Conservation (phyloP, 208 protist species). For the Vickermania spadyakhi region DNA sequence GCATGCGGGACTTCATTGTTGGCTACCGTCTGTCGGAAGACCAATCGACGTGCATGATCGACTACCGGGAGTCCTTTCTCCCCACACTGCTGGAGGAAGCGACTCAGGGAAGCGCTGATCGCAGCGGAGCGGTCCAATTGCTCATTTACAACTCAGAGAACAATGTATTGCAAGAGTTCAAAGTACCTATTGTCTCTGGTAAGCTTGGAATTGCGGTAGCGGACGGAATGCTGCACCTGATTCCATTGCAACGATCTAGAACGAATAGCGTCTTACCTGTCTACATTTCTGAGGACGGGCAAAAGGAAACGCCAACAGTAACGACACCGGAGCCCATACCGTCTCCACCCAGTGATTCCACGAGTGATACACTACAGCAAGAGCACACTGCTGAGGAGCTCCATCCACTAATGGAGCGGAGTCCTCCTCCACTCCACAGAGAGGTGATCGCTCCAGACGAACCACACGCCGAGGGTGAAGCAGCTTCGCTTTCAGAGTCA, state of each 20-base stretch:
- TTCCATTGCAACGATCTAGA: slow-evolving; percentile 14
- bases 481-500: too few relatives aligned
- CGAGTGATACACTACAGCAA: too few relatives aligned
- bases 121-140: slow-evolving; percentile 22
- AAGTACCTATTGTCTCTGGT: slow-evolving; percentile 37
- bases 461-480: too few relatives aligned
- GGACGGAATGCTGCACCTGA: slow-evolving; percentile 54
- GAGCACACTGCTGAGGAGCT: too few relatives aligned
- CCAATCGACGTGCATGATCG: slow-evolving; percentile 49
- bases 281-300: too few relatives aligned
- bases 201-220: slow-evolving; percentile 63
- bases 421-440: too few relatives aligned
- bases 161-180: slow-evolving; percentile 63
- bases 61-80: slow-evolving; percentile 55
- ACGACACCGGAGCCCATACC: too few relatives aligned
- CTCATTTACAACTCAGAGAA: slow-evolving; percentile 64
- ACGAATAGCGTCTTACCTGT: background rate
- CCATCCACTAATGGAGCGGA: too few relatives aligned
- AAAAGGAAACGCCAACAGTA: too few relatives aligned
- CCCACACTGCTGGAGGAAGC: background rate
- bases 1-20: slow-evolving; percentile 71
- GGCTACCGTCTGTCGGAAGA: slow-evolving; percentile 71
- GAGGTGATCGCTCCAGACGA: too few relatives aligned
- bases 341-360: too few relatives aligned
- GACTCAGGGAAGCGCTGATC: background rate